These are phyloP conservation scores for Davidsoniella neocaledoniae DNA, from an alignment of 2,329 filamentous ascomycete genomes.

Conservation along the genomic window DNA sequence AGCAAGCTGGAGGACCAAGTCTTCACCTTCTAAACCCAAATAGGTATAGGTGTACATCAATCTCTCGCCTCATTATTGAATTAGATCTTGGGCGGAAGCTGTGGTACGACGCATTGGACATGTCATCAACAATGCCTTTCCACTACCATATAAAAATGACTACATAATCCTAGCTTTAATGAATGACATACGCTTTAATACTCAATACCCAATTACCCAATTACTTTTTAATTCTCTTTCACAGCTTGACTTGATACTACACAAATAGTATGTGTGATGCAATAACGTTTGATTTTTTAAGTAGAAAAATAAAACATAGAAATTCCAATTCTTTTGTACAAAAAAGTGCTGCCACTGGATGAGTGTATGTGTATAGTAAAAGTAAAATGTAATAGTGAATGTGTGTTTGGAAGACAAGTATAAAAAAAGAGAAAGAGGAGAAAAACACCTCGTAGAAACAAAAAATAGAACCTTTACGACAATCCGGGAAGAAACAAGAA, in stretches of 20 bases:
- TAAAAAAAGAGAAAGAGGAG: constrained; percentile 1
- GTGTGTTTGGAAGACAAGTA: background rate
- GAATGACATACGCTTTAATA: too few species aligned
- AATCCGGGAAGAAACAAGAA: background rate
- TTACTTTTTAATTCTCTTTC: too few species aligned
- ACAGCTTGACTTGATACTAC: too few species aligned
- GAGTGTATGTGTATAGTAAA: constrained; percentile 3
- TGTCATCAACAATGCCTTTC: background rate
- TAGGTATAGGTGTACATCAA: background rate
- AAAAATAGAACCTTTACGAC: background rate
- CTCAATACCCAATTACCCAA: too few species aligned
- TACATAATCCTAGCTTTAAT: too few species aligned
- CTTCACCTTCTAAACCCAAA: constrained; percentile 56
- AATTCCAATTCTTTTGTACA: background rate
- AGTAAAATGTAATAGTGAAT: background rate
- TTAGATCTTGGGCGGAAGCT: background rate
- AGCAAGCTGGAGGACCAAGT: constrained; percentile 98
- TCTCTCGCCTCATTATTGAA: background rate
- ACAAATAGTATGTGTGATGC: too few species aligned
- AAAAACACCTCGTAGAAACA: background rate
- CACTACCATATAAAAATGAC: too few species aligned
- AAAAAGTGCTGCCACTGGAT: constrained; percentile 7
- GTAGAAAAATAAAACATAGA: background rate
- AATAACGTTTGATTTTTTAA: too few species aligned
- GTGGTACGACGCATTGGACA: background rate